Percentiles rank a stretch among this genome's conserved stretches.
Evolutionary conservation across 257 asterid genomes (phyloP).

Genomic region (Nicotiana tomentosiformis): DNA sequence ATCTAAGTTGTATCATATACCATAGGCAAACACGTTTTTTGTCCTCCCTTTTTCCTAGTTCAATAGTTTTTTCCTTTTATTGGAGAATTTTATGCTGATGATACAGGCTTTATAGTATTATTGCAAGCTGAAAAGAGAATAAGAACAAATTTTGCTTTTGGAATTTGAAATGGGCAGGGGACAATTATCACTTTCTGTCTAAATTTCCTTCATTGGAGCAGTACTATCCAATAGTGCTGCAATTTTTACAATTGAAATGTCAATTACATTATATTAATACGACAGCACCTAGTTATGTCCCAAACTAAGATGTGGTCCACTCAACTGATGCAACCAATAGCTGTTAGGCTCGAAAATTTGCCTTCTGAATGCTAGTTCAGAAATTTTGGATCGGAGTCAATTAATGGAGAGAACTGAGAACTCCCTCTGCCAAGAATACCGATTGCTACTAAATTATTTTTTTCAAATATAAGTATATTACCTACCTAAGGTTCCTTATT

Average conservation of each 20-base stretch:
- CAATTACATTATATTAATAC: too few species aligned
- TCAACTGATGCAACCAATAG: too few species aligned
- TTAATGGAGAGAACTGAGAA: too few species aligned
- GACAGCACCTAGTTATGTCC: too few species aligned
- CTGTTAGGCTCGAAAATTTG: too few species aligned
- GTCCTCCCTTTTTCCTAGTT: neutral
- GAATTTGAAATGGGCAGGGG: neutral
- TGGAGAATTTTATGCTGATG: neutral
- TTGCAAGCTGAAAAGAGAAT: neutral
- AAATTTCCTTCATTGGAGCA: neutral
- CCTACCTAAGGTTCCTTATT: too few species aligned
- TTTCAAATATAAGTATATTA: too few species aligned
- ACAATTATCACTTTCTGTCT: neutral
- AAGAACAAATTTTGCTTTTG: neutral
- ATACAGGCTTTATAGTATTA: neutral
- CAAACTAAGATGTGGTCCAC: too few species aligned
- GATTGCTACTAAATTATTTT: too few species aligned
- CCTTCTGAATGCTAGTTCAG: too few species aligned
- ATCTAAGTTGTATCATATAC: slow-evolving; percentile 73
- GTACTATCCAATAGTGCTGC: neutral
- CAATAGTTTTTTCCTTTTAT: neutral
- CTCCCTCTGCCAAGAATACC: too few species aligned
- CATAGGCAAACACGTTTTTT: slow-evolving; percentile 11
- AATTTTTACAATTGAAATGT: neutral
- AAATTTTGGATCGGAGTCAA: too few species aligned